Conservation (phyloP, 768 basidiomycete species). For the Rhizopogon vulgaris region DNA sequence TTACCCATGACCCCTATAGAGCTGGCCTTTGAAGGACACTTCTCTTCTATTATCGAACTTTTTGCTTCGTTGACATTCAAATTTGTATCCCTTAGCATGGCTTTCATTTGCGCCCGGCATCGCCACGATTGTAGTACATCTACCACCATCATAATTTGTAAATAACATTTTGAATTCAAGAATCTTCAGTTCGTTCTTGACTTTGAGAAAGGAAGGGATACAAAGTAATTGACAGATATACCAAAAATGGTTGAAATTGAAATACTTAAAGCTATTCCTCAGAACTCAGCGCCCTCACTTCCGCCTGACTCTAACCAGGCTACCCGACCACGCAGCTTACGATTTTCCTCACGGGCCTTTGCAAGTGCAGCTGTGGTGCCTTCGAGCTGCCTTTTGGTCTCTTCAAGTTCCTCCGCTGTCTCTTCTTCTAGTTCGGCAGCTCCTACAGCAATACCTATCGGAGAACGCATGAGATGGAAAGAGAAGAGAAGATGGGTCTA, state of each 20-base stretch:
- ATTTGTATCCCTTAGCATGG: not conserved
- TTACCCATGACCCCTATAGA: slow-evolving; percentile 10
- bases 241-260: not conserved
- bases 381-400: slow-evolving; percentile 44
- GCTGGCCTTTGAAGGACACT: slow-evolving; percentile 1
- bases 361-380: slow-evolving; percentile 37
- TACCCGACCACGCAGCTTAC: slow-evolving; percentile 39
- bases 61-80: not conserved
- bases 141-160: not conserved
- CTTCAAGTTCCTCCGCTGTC: slow-evolving; percentile 39
- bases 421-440: slow-evolving; percentile 66
- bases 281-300: slow-evolving; percentile 26
- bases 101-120: not conserved
- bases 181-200: not conserved
- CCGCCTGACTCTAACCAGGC: slow-evolving; percentile 27
- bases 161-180: slow-evolving; percentile 1
- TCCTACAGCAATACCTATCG: slow-evolving; percentile 66
- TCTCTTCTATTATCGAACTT: not conserved
- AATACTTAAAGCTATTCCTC: slow-evolving; percentile 1
- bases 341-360: slow-evolving; percentile 47
- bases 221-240: slow-evolving; percentile 3
- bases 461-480: slow-evolving; percentile 1
- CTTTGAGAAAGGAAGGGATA: slow-evolving; percentile 1
- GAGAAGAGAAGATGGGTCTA: not conserved
- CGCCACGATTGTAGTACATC: not conserved